Evolutionary conservation across 1,284 basidiomycete genomes (phyloP).

Genomic region (Ganoderma sp.): DNA sequence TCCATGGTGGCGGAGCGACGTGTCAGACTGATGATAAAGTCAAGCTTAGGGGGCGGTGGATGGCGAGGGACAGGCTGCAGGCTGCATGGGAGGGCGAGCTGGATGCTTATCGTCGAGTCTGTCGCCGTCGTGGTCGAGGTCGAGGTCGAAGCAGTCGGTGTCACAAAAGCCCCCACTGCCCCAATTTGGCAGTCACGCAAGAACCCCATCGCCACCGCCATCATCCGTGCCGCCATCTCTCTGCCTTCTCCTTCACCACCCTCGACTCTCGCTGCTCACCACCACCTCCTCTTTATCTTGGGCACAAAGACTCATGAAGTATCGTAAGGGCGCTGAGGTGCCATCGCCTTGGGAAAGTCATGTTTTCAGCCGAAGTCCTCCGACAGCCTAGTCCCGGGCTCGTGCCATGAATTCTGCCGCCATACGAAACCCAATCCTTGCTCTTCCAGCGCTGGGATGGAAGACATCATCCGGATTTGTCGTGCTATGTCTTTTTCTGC

Average conservation of each 20-base stretch:
- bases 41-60: neutral
- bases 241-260: neutral
- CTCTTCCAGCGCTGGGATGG: neutral
- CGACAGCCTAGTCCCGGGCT: neutral
- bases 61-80: neutral
- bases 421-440: neutral
- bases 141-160: neutral
- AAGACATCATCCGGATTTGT: neutral
- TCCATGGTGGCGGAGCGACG: neutral
- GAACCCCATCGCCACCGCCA: neutral
- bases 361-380: neutral
- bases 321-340: neutral
- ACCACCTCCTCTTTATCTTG: neutral
- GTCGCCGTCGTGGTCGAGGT: conserved; percentile 6
- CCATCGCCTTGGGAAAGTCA: neutral
- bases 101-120: conserved; percentile 3
- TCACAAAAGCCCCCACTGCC: neutral
- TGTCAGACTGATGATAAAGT: neutral
- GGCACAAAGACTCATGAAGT: neutral
- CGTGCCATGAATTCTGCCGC: neutral
- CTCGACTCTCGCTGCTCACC: neutral
- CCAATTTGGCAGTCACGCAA: conserved; percentile 7
- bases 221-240: neutral
- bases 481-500: neutral
- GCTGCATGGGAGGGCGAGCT: no score